phyloP scores from a whole-genome alignment of 257 asterid species.

The Nicotiana obtusifolia region DNA sequence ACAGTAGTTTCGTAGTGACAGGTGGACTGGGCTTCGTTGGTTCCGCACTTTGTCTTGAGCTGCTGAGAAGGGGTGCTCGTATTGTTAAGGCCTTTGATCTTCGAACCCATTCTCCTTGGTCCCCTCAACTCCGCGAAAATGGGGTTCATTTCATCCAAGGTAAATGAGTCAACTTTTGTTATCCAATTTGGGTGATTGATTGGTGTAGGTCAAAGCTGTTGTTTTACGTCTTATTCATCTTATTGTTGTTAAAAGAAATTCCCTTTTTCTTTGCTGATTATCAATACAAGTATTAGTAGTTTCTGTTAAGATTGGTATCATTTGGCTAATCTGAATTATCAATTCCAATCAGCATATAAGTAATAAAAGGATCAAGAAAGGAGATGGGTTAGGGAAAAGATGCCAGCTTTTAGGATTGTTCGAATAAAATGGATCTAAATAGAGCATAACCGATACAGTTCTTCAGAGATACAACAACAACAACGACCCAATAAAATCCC shows the following conservation, averaged over 20 bases:
- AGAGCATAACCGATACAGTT: neutral
- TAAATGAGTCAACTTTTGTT: neutral
- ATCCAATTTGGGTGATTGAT: neutral
- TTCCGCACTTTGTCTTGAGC: conserved; percentile 84
- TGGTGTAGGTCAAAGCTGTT: neutral
- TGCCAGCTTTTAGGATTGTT: neutral
- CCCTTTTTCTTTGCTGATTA: neutral
- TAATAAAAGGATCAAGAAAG: neutral
- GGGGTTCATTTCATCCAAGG: conserved; percentile 69
- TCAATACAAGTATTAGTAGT: too few relatives aligned
- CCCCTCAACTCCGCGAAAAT: conserved; percentile 39
- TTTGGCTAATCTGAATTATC: neutral
- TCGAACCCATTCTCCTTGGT: conserved; percentile 71
- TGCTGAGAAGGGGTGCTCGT: conserved; percentile 72
- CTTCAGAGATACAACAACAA: too few relatives aligned
- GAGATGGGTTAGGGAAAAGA: neutral
- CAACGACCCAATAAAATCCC: too few relatives aligned
- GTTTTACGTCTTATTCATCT: neutral
- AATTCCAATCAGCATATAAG: neutral
- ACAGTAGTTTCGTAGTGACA: conserved; percentile 64
- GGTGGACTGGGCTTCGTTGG: conserved; percentile 94
- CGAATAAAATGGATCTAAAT: neutral
- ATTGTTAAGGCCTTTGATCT: conserved; percentile 76
- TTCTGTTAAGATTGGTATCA: neutral
- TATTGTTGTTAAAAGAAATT: neutral